These are phyloP conservation scores for Trichophyton mentagrophytes DNA, from an alignment of 2,329 filamentous ascomycete genomes.

Conservation along the genomic window DNA sequence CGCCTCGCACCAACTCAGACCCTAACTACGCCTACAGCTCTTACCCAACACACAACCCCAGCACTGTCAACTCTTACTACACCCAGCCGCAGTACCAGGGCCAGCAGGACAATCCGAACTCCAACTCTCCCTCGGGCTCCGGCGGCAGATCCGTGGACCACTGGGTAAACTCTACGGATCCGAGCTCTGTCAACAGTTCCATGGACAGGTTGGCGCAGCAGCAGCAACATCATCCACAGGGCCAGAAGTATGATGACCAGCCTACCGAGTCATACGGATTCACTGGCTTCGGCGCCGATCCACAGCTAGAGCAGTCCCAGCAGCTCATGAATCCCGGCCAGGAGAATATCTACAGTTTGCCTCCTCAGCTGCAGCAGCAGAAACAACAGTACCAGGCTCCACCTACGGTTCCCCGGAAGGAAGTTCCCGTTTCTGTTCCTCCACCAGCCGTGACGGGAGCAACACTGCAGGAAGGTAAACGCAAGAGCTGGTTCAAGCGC, in stretches of 20 bases:
- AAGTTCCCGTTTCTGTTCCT: constrained; percentile 6
- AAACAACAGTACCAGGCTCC: constrained; percentile 4
- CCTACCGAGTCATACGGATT: constrained; percentile 53
- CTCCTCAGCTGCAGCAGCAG: neutral
- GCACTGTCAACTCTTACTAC: neutral
- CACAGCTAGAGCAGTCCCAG: constrained; percentile 23
- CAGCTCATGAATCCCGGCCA: neutral
- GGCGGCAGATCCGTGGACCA: constrained; percentile 59
- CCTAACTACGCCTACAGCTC: constrained; percentile 15
- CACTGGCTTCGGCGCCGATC: constrained; percentile 35
- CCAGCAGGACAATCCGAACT: constrained; percentile 75
- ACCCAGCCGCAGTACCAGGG: constrained; percentile 42
- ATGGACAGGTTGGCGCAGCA: constrained; percentile 57
- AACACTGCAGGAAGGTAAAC: constrained; percentile 46
- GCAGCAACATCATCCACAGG: constrained; percentile 23
- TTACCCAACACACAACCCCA: constrained; percentile 10
- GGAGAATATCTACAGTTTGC: neutral
- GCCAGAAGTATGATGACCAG: constrained; percentile 14
- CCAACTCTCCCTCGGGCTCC: constrained; percentile 53
- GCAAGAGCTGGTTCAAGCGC: constrained; percentile 79
- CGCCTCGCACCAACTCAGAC: constrained; percentile 24
- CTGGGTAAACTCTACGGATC: constrained; percentile 71
- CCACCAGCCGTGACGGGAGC: constrained; percentile 7
- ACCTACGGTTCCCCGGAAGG: constrained; percentile 13
- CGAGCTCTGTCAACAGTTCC: constrained; percentile 87